Base-by-base conservation (phyloP, 2,329 filamentous ascomycete species). In the Diatrype stigma region DNA sequence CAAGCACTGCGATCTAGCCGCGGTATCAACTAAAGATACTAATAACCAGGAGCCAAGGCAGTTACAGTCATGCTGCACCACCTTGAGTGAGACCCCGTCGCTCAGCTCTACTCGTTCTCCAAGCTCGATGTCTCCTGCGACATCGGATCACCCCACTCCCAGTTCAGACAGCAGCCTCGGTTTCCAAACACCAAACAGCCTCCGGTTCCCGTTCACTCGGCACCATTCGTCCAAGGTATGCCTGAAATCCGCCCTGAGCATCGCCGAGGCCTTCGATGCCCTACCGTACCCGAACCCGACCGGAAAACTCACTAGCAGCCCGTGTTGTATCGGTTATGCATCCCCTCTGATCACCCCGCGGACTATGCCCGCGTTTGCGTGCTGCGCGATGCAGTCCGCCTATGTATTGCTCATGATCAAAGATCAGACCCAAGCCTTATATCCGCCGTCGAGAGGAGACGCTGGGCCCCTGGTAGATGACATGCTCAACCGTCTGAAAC, bases 181-280 rank as follows among this genome's bases (percentile, higher is more conserved):
- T 26, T 57, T 55, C 42, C 55, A 55, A 35, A 48, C 49, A 6
- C 30, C 51, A 21, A 51, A 55, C 51, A 53, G 54, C 16, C 46
- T 54, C 28, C 53, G 61, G 10, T 68, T 74, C 42, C 75, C 75
- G 14, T 78, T 77, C 56, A 73, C 63, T 53, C 72, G 67, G 40
- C 73, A 76, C 50, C 67, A 72, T 40, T 78, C 76, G 14, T 70
- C 75, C 21, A 75, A 75, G 56, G 70, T 78, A 52, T 78, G 76
- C 57, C 65, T 79, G 30, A 73, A 72, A 45, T 72, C 75, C 7
- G 74, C 76, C 2, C 67, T 79, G 42, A 73, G 69, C 53, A 78
- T 79, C 49, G 71, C 76, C 2, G 60, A 66, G 47, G 70, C 70
- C 12, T 78, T 78, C 47, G 68, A 73, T 54, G 63, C 66, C 11